phyloP scores from a whole-genome alignment of 768 basidiomycete species.

The Asterophora lycoperdoides region DNA sequence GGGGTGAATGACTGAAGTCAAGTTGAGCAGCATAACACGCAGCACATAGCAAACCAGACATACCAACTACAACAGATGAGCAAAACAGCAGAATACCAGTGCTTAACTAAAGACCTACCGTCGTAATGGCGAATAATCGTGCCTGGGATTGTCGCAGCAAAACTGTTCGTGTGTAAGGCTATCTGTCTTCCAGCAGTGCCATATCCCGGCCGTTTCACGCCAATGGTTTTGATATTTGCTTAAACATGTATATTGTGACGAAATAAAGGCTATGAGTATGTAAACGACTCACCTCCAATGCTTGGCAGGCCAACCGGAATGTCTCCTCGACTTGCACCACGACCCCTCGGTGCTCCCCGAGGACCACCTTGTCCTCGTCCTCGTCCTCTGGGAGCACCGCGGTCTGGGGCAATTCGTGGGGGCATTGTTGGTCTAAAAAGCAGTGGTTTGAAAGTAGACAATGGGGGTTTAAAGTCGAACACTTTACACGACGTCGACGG shows the following conservation, averaged over 20 bases:
- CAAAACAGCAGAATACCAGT: neutral
- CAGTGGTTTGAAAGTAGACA: neutral
- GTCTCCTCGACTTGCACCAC: conserved; percentile 28
- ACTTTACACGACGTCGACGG: too few relatives aligned
- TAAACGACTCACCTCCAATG: conserved; percentile 28
- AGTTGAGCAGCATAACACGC: neutral
- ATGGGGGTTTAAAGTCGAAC: neutral
- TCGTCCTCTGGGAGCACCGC: conserved; percentile 21
- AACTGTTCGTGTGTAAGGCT: conserved; percentile 21
- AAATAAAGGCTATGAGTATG: neutral
- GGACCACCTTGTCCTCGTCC: conserved; percentile 18
- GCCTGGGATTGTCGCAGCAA: conserved; percentile 13
- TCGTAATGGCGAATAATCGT: conserved; percentile 20
- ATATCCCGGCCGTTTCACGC: conserved; percentile 31
- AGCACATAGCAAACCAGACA: conserved; percentile 9
- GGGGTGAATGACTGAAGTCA: conserved; percentile 9
- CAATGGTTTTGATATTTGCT: conserved; percentile 26
- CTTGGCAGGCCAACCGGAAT: conserved; percentile 22
- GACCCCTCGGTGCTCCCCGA: conserved; percentile 19
- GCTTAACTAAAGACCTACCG: conserved; percentile 10
- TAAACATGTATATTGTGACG: conserved; percentile 14
- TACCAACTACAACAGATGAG: conserved; percentile 7
- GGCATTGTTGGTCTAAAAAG: conserved; percentile 14
- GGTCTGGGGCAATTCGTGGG: conserved; percentile 16
- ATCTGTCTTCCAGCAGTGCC: conserved; percentile 28